phyloP scores from a whole-genome alignment of 805 yeast genomes.

The Candida namnaoensis region DNA sequence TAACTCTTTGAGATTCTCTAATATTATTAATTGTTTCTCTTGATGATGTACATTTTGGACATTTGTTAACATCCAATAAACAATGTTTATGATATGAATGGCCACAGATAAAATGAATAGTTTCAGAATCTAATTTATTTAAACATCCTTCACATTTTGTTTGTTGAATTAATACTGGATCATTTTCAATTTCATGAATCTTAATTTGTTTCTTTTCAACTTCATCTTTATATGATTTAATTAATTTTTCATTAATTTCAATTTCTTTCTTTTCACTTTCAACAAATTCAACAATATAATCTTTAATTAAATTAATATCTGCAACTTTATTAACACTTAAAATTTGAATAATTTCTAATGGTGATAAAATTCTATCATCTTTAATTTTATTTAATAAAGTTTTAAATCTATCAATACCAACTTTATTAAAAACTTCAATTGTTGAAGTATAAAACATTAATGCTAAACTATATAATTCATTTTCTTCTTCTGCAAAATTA shows the following conservation, averaged over 20 bases:
- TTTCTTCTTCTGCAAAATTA: constrained; percentile 52
- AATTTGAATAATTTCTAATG: constrained; percentile 69
- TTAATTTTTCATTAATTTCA: constrained; percentile 55
- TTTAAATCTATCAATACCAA: constrained; percentile 41
- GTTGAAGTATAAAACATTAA: constrained; percentile 54
- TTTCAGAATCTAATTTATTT: constrained; percentile 60
- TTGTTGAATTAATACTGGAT: constrained; percentile 30
- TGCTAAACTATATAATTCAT: constrained; percentile 58
- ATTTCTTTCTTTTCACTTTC: constrained; percentile 55
- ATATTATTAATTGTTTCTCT: constrained; percentile 55
- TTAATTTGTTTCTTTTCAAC: constrained; percentile 43
- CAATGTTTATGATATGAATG: constrained; percentile 87
- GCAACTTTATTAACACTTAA: constrained; percentile 55
- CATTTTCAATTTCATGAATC: constrained; percentile 36
- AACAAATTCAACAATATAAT: constrained; percentile 55
- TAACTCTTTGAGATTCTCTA: constrained; percentile 48
- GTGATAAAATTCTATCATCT: constrained; percentile 47
- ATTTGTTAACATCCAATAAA: constrained; percentile 44
- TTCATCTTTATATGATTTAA: constrained; percentile 61
- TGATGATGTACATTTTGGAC: constrained; percentile 76
- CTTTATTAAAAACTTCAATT: constrained; percentile 36
- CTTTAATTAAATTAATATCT: constrained; percentile 65
- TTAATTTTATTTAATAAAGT: constrained; percentile 46
- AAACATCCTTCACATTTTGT: constrained; percentile 15
- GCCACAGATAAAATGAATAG: constrained; percentile 74